A percentile compares a stretch with the other conserved stretches of the same genome.
phyloP scores from a whole-genome alignment of 2,329 filamentous ascomycete genomes.

The Teratosphaeria gauchensis region DNA sequence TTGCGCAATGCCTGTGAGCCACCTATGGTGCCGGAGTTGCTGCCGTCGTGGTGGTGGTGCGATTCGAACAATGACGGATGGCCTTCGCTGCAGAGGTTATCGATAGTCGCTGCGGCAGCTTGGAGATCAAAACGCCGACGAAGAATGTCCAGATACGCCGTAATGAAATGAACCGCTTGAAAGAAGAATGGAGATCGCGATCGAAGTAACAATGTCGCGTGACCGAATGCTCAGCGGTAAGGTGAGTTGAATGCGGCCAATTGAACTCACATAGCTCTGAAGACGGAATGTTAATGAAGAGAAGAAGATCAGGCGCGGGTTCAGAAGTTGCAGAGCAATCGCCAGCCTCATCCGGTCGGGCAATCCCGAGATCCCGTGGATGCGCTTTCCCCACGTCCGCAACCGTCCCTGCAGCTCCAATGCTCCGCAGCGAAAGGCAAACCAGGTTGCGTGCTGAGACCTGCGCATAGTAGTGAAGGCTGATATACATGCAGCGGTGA shows the following conservation, averaged over 20 bases:
- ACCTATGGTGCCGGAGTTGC: slow-evolving; percentile 16
- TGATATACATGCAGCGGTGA: not conserved
- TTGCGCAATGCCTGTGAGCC: slow-evolving; percentile 17
- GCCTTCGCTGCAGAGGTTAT: not conserved
- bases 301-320: not conserved
- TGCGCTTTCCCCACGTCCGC: not conserved
- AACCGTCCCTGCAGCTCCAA: not conserved
- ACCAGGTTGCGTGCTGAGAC: not conserved
- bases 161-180: not conserved
- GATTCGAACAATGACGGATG: not conserved
- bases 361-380: not conserved
- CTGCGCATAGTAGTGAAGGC: not conserved
- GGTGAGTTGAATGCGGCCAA: not conserved
- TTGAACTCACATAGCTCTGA: not conserved
- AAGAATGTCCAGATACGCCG: slow-evolving; percentile 1
- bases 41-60: not conserved
- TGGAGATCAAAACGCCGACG: not conserved
- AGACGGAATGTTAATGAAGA: not conserved
- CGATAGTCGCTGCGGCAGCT: not conserved
- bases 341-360: not conserved
- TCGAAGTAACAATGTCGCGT: not conserved
- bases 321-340: not conserved
- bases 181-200: not conserved
- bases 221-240: not conserved
- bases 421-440: not conserved